Evolutionary conservation across 2,329 filamentous ascomycete species (phyloP).

Genomic region (Trichoderma sp.): DNA sequence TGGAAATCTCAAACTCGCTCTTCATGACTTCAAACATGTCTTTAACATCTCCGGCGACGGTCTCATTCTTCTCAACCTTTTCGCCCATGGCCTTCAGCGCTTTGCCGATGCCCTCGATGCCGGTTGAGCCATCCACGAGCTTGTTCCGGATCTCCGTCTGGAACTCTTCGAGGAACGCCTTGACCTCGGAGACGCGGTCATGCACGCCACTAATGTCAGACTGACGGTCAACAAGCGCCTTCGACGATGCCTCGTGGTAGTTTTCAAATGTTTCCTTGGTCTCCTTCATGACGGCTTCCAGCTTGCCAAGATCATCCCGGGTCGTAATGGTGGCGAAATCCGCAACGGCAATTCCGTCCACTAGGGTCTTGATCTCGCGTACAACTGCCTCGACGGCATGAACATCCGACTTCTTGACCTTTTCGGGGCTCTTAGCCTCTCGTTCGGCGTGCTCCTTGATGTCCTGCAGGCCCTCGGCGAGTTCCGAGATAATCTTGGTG

Average conservation of each 20-base stretch:
- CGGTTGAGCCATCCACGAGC: slow-evolving; percentile 70
- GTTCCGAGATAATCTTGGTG: slow-evolving; percentile 74
- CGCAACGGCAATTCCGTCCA: slow-evolving; percentile 70
- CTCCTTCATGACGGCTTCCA: slow-evolving; percentile 67
- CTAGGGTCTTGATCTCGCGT: slow-evolving; percentile 75
- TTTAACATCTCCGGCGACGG: slow-evolving; percentile 60
- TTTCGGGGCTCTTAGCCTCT: slow-evolving; percentile 56
- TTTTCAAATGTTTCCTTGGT: slow-evolving; percentile 65
- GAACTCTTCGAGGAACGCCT: slow-evolving; percentile 71
- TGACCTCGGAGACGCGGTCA: slow-evolving; percentile 76
- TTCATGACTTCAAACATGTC: slow-evolving; percentile 74
- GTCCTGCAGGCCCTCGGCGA: slow-evolving; percentile 74
- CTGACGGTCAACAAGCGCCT: slow-evolving; percentile 79
- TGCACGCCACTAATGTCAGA: slow-evolving; percentile 76
- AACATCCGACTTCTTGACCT: slow-evolving; percentile 76
- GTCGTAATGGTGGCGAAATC: slow-evolving; percentile 68
- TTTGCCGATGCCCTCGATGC: slow-evolving; percentile 70
- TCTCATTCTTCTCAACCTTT: slow-evolving; percentile 55
- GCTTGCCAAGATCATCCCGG: slow-evolving; percentile 65
- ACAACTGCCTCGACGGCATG: slow-evolving; percentile 77
- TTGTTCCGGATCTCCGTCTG: slow-evolving; percentile 73
- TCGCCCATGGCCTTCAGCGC: slow-evolving; percentile 65
- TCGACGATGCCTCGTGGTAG: slow-evolving; percentile 70
- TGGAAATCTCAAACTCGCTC: slow-evolving; percentile 81
- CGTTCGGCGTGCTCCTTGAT: slow-evolving; percentile 57